Conservation (phyloP, 495 filamentous ascomycete species). For the Xylaria bambusicola region DNA sequence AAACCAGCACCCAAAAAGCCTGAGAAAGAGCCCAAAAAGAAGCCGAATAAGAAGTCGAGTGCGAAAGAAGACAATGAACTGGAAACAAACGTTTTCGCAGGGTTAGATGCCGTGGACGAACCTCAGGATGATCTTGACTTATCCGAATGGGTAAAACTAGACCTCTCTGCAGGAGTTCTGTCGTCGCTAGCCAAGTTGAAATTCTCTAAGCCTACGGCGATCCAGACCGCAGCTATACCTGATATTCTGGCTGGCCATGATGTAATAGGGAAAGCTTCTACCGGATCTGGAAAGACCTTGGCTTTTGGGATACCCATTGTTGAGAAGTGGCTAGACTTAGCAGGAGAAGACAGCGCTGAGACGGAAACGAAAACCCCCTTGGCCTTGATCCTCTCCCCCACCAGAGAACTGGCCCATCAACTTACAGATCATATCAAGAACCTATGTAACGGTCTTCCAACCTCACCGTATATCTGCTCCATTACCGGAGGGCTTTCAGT, state of each 20-base stretch:
- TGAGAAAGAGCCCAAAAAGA: conserved; percentile 26
- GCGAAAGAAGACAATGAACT: conserved; percentile 32
- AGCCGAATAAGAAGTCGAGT: conserved; percentile 46
- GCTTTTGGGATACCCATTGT: conserved; percentile 80
- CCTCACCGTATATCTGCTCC: conserved; percentile 69
- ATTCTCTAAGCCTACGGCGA: conserved; percentile 76
- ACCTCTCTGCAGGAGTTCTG: conserved; percentile 68
- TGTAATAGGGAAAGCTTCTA: conserved; percentile 78
- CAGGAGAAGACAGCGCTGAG: conserved; percentile 33
- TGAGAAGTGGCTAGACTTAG: conserved; percentile 59
- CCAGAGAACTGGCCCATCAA: conserved; percentile 91
- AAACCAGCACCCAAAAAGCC: conserved; percentile 8
- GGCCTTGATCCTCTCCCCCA: conserved; percentile 91
- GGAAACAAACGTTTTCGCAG: conserved; percentile 44
- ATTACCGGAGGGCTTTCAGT: conserved; percentile 89
- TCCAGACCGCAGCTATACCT: conserved; percentile 77
- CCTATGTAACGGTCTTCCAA: conserved; percentile 63
- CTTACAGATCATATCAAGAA: conserved; percentile 76
- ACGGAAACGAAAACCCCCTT: conserved; percentile 56
- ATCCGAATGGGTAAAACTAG: conserved; percentile 73
- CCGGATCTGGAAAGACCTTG: conserved; percentile 82
- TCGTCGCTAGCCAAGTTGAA: conserved; percentile 74
- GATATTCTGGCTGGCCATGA: conserved; percentile 73
- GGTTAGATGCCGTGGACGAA: conserved; percentile 41
- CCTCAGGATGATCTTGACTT: conserved; percentile 54